Evolutionary conservation across 495 filamentous ascomycete genomes (phyloP).

Genomic region (Talaromyces adpressus): DNA sequence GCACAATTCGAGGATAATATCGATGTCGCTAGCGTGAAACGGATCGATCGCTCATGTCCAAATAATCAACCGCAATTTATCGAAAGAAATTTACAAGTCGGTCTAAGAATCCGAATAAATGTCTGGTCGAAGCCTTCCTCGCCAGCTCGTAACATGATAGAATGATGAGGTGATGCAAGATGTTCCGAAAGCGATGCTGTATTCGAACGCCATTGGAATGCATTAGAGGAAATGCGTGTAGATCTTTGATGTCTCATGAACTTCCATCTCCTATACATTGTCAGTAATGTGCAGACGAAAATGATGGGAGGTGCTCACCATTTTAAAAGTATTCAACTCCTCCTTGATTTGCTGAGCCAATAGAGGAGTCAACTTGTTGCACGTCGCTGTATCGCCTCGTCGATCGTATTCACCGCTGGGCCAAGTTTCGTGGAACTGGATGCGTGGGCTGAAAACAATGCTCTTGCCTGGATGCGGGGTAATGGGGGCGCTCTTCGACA

Average conservation of each 20-base stretch:
- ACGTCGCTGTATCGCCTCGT: conserved; percentile 92
- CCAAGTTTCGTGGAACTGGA: conserved; percentile 95
- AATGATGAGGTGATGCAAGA: conserved; percentile 4
- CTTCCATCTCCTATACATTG: conserved; percentile 86
- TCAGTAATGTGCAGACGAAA: conserved; percentile 6
- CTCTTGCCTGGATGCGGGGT: conserved; percentile 71
- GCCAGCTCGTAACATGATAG: conserved; percentile 7
- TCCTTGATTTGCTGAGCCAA: conserved; percentile 99
- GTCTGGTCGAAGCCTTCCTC: background rate
- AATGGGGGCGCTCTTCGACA: conserved; percentile 66
- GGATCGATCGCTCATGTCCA: conserved; percentile 7
- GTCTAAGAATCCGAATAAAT: conserved; percentile 5
- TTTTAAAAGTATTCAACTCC: conserved; percentile 98
- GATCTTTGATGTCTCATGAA: conserved; percentile 95
- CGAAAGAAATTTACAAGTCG: conserved; percentile 7
- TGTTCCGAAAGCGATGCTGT: conserved; percentile 5
- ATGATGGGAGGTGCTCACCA: conserved; percentile 32
- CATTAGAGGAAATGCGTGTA: conserved; percentile 97
- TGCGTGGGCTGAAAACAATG: conserved; percentile 87
- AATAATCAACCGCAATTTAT: conserved; percentile 7
- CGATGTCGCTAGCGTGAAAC: conserved; percentile 3
- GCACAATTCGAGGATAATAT: conserved; percentile 2
- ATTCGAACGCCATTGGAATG: conserved; percentile 8
- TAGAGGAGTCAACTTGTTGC: conserved; percentile 94
- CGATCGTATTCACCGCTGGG: conserved; percentile 92